Evolutionary conservation across 1,284 basidiomycete species (phyloP).

Genomic region (Microbotryum lychnidis-dioicae): DNA sequence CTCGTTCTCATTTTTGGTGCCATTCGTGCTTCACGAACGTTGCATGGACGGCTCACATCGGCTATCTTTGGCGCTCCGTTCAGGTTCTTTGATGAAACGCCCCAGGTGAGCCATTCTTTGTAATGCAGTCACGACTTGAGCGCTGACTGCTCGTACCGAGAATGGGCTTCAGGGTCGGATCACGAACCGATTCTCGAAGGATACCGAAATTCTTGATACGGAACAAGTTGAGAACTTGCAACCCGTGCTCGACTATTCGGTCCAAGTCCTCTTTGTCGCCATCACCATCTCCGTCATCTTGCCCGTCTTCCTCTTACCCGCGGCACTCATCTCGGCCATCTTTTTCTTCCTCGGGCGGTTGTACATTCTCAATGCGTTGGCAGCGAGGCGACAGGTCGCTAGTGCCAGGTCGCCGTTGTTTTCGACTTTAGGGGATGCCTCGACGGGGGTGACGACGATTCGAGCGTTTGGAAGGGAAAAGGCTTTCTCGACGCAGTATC

Average conservation of each 20-base stretch:
- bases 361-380: slow-evolving; percentile 25
- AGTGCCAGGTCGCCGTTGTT: slow-evolving; percentile 85
- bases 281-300: slow-evolving; percentile 51
- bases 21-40: slow-evolving; percentile 14
- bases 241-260: slow-evolving; percentile 25
- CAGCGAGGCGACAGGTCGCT: slow-evolving; percentile 49
- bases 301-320: slow-evolving; percentile 24
- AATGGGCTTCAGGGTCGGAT: slow-evolving; percentile 8
- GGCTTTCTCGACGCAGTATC: slow-evolving; percentile 11
- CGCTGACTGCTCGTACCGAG: neutral
- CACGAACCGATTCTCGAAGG: slow-evolving; percentile 68
- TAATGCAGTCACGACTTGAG: neutral
- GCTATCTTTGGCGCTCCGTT: slow-evolving; percentile 66
- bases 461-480: slow-evolving; percentile 58
- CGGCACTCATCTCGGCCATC: slow-evolving; percentile 26
- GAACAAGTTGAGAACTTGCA: slow-evolving; percentile 70
- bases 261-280: slow-evolving; percentile 25
- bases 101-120: slow-evolving; percentile 47
- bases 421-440: slow-evolving; percentile 60
- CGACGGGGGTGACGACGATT: slow-evolving; percentile 76
- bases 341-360: slow-evolving; percentile 25
- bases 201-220: slow-evolving; percentile 86
- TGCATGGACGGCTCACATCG: slow-evolving; percentile 53
- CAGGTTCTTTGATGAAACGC: slow-evolving; percentile 32
- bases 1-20: slow-evolving; percentile 25